Conservation (phyloP, 305 asterid genomes). For the Solanum hybrid region DNA sequence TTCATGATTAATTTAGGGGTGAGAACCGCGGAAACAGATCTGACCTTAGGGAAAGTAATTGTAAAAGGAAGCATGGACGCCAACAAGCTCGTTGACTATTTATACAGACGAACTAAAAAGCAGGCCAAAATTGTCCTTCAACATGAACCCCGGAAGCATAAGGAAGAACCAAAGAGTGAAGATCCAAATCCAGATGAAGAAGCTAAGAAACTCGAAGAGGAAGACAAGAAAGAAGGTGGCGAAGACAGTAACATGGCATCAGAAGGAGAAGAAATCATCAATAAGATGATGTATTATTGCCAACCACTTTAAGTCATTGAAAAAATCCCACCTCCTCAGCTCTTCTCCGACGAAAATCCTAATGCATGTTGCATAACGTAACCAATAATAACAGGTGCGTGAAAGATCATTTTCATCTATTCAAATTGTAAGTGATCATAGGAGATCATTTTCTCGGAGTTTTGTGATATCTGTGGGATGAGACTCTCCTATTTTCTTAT, state of each 20-base stretch:
- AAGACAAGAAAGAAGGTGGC: conserved; percentile 20
- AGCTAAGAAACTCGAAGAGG: conserved; percentile 4
- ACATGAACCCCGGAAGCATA: conserved; percentile 17
- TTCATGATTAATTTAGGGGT: conserved; percentile 34
- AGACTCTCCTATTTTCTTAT: background rate
- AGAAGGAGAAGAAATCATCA: conserved; percentile 10
- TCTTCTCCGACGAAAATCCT: conserved; percentile 89
- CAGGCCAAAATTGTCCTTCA: conserved; percentile 70
- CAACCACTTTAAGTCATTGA: conserved; percentile 53
- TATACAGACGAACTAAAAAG: conserved; percentile 64
- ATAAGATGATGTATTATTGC: conserved; percentile 49
- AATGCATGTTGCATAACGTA: conserved; percentile 68
- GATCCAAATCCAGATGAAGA: conserved; percentile 15
- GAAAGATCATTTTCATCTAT: background rate
- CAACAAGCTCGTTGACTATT: conserved; percentile 58
- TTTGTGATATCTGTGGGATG: background rate
- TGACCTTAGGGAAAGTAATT: conserved; percentile 51
- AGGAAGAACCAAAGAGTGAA: conserved; percentile 28
- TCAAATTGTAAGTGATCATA: background rate
- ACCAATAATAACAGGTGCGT: background rate
- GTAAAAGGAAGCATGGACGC: conserved; percentile 76
- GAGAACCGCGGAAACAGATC: conserved; percentile 58
- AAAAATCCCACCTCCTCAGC: conserved; percentile 79
- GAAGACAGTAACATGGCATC: background rate
- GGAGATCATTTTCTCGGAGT: background rate